A percentile compares a stretch with the other conserved stretches of the same genome.
Conservation (phyloP, 495 filamentous ascomycete species). For the Trichoderma virens region DNA sequence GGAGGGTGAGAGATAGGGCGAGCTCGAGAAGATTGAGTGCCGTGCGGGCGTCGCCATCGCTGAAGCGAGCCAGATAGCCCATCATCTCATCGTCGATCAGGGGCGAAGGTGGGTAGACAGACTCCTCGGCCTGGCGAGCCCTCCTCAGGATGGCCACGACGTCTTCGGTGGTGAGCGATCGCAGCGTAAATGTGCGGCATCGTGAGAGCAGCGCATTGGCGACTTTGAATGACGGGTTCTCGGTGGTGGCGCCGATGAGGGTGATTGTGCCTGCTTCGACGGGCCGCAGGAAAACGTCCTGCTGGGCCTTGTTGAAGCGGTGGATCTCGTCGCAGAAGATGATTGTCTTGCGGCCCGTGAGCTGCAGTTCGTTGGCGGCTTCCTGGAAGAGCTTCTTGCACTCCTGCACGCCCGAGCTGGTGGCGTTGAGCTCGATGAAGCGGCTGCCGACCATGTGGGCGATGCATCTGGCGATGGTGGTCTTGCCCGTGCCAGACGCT, state of each 20-base stretch:
- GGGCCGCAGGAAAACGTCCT: slow-evolving; percentile 90
- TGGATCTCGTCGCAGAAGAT: slow-evolving; percentile 98
- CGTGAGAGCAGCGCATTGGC: slow-evolving; percentile 80
- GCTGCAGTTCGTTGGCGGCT: slow-evolving; percentile 67
- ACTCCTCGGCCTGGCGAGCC: slow-evolving; percentile 56
- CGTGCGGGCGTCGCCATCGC: slow-evolving; percentile 87
- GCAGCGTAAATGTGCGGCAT: slow-evolving; percentile 82
- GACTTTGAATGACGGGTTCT: slow-evolving; percentile 94
- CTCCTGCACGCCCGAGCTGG: slow-evolving; percentile 82
- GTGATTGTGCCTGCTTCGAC: slow-evolving; percentile 89
- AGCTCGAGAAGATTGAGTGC: slow-evolving; percentile 89
- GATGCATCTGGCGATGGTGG: slow-evolving; percentile 90
- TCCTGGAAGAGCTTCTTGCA: slow-evolving; percentile 90
- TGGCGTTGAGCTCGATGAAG: slow-evolving; percentile 95
- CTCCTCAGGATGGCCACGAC: slow-evolving; percentile 64
- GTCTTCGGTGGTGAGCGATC: slow-evolving; percentile 62
- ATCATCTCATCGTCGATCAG: slow-evolving; percentile 74
- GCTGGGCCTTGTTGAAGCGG: slow-evolving; percentile 85
- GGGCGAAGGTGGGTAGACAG: slow-evolving; percentile 30
- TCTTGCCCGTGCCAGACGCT: slow-evolving; percentile 86
- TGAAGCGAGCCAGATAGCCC: slow-evolving; percentile 71
- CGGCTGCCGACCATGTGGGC: slow-evolving; percentile 71
- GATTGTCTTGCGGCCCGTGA: slow-evolving; percentile 88
- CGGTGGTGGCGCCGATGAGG: slow-evolving; percentile 90
- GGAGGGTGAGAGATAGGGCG: slow-evolving; percentile 51